phyloP scores from a whole-genome alignment of 73 alveolate species.

The Blepharisma stoltei region DNA sequence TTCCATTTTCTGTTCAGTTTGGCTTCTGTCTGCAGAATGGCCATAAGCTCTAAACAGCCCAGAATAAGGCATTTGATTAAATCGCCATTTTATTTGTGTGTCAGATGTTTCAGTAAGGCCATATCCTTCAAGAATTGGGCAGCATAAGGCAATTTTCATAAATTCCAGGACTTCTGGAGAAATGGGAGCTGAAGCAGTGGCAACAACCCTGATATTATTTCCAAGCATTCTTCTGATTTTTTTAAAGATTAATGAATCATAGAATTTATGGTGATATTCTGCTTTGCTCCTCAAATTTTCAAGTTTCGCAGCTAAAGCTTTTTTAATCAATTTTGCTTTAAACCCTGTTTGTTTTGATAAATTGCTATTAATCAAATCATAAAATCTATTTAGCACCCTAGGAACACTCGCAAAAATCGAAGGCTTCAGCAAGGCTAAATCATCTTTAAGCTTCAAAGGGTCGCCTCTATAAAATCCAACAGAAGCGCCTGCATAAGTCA shows the following conservation, averaged over 20 bases:
- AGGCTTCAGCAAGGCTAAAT: constrained; percentile 82
- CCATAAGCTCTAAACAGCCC: no score
- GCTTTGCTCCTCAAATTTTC: constrained; percentile 46
- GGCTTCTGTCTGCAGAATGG: no score
- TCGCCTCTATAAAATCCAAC: constrained; percentile 88
- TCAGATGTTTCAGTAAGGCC: constrained; percentile 83
- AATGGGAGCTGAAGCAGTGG: constrained; percentile 90
- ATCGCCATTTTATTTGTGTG: no score
- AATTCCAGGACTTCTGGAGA: constrained; percentile 71
- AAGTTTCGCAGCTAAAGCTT: constrained; percentile 73
- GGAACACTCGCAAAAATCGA: constrained; percentile 92
- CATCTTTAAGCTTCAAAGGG: constrained; percentile 71
- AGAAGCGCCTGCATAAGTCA: constrained; percentile 54
- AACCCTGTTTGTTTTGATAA: constrained; percentile 59
- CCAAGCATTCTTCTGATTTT: constrained; percentile 74
- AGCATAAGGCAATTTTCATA: constrained; percentile 70
- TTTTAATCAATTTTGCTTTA: constrained; percentile 54
- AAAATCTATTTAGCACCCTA: constrained; percentile 78
- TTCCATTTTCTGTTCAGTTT: no score
- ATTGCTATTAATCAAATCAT: constrained; percentile 68
- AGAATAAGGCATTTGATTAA: no score
- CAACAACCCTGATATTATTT: constrained; percentile 72
- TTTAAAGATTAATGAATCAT: constrained; percentile 79
- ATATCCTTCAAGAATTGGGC: constrained; percentile 81
- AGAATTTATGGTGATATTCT: constrained; percentile 50